phyloP scores from a whole-genome alignment of 2,329 filamentous ascomycete genomes.

The Claviceps sp. region DNA sequence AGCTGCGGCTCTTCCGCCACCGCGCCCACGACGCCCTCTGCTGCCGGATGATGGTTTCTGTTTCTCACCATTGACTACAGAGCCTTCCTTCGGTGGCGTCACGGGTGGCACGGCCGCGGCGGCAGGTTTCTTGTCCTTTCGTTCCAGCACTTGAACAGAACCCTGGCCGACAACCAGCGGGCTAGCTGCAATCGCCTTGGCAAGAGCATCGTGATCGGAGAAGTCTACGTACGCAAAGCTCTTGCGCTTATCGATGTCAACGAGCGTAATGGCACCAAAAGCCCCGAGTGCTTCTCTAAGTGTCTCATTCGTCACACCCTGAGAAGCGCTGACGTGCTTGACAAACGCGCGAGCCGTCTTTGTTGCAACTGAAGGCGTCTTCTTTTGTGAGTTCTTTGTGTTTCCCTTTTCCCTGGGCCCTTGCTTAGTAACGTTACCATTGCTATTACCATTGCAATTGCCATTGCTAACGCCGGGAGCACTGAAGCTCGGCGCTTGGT shows the following conservation, averaged over 20 bases:
- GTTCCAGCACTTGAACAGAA: conserved; percentile 74
- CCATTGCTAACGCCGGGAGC: not conserved
- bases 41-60: conserved; percentile 15
- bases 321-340: conserved; percentile 76
- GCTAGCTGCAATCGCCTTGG: conserved; percentile 69
- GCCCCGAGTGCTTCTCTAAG: conserved; percentile 60
- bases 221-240: conserved; percentile 93
- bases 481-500: conserved; percentile 1
- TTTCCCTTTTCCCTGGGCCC: conserved; percentile 2
- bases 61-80: conserved; percentile 2
- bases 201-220: conserved; percentile 54
- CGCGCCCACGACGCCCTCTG: conserved; percentile 20
- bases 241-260: conserved; percentile 91
- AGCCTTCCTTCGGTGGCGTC: conserved; percentile 4
- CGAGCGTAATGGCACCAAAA: conserved; percentile 63
- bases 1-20: conserved; percentile 11
- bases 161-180: conserved; percentile 74
- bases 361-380: conserved; percentile 15
- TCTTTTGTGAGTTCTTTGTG: conserved; percentile 21
- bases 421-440: conserved; percentile 9
- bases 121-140: conserved; percentile 45
- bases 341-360: conserved; percentile 57
- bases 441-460: not conserved
- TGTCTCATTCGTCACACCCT: conserved; percentile 75
- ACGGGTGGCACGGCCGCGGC: conserved; percentile 10